Base-by-base conservation (phyloP, 257 asterid genomes). In the Nicotiana benthamiana region DNA sequence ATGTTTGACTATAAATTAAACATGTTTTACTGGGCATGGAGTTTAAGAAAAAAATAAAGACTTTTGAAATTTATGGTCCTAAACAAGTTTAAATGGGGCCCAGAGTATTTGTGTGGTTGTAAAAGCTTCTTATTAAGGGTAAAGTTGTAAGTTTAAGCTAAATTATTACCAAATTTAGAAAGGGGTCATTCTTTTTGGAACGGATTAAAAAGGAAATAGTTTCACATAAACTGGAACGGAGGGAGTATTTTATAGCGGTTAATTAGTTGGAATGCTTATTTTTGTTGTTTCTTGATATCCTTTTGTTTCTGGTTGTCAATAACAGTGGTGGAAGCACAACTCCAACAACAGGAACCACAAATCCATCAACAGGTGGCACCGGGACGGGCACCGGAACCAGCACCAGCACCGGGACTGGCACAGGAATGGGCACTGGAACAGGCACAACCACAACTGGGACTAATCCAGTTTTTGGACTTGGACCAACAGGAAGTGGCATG, bases 271-370 rank as follows among this genome's bases (percentile, higher is more conserved):
- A 34, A 36, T 48, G 54, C 1, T 1, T 48, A 10, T 48, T 10
- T 10, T 12, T 12, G 5, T 3, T 51, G 16, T 51, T 22, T 72
- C 60, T 43, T 72, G 36, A 72, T 72, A 22, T 43, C 36, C 15
- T 10, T 43, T n/a, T n/a, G 20, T 78, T 5, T 0, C 24, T 46
- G 13, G 77, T 43, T 46, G 46, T 83, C 66, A 81, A 87, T 79
- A 82, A 20, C 75, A 84, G 82, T 30, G 89, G 90, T 6, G 74
- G 79, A 28, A 59, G 9, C 79, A 76, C 88, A 81, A 43, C 22
- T 12, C 77, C 77, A 70, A 43, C 77, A 70, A 68, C 77, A 20
- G 77, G 77, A 70, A 70, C 34, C 0, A 43, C 13, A 40, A 40
- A 13, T 62, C 80, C 91, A 9, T 18, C 74, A 18, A 17, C 80